Evolutionary conservation across 345 rosid species (phyloP).

Genomic region (Mangifera indica): DNA sequence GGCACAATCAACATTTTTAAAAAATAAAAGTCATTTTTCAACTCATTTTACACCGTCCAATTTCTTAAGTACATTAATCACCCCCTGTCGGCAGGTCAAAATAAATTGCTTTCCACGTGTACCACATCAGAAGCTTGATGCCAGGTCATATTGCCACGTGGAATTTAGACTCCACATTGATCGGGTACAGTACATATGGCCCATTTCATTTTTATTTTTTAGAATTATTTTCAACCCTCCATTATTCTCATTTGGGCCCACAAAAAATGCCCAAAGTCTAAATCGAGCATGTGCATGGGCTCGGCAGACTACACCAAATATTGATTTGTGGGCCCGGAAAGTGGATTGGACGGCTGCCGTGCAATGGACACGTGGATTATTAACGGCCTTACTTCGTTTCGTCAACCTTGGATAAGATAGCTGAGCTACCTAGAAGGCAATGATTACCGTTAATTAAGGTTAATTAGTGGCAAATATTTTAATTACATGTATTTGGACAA

Average conservation of each 20-base stretch:
- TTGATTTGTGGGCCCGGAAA: conserved; percentile 16
- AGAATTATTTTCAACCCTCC: neutral
- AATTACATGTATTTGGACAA: neutral
- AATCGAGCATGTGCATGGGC: conserved; percentile 24
- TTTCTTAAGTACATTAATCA: no score
- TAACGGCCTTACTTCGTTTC: neutral
- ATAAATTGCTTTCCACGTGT: conserved; percentile 4
- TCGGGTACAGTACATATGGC: neutral
- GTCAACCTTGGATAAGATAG: conserved; percentile 17
- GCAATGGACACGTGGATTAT: conserved; percentile 11
- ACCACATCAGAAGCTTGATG: conserved; percentile 3
- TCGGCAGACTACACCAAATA: neutral
- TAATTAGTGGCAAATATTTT: neutral
- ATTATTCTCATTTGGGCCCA: conserved; percentile 7
- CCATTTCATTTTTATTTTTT: neutral
- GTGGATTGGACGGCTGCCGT: neutral
- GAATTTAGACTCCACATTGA: neutral
- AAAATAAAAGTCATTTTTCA: no score
- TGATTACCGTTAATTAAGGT: conserved; percentile 22
- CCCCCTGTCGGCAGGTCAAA: conserved; percentile 12
- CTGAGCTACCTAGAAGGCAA: conserved; percentile 2
- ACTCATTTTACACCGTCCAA: no score
- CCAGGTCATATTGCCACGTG: conserved; percentile 8
- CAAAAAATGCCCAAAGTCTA: conserved; percentile 15
- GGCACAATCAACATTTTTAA: no score